These are phyloP conservation scores for Rhexocercosporidium sp. DNA, from an alignment of 2,329 filamentous ascomycete species.

Conservation along the genomic window DNA sequence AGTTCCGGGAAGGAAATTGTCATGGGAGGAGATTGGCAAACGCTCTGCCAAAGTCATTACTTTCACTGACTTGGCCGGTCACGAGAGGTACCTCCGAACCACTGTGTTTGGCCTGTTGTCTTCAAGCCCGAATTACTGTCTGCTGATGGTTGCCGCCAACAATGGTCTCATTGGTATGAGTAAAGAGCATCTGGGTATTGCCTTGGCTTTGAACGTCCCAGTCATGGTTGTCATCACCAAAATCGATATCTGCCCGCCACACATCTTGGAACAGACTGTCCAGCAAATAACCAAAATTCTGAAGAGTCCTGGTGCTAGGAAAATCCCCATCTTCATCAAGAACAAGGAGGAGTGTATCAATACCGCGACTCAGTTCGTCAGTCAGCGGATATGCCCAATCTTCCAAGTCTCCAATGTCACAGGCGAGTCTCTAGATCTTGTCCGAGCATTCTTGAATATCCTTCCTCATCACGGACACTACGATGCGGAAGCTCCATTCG, in stretches of 20 bases:
- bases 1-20: slow-evolving; percentile 82
- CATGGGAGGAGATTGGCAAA: slow-evolving; percentile 97
- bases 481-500: slow-evolving; percentile 84
- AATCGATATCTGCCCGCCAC: slow-evolving; percentile 96
- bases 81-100: slow-evolving; percentile 92
- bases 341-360: slow-evolving; percentile 90
- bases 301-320: slow-evolving; percentile 89
- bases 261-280: slow-evolving; percentile 93
- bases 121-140: slow-evolving; percentile 94
- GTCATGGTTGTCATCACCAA: slow-evolving; percentile 99
- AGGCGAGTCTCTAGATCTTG: slow-evolving; percentile 85
- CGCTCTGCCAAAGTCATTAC: slow-evolving; percentile 95
- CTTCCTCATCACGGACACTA: slow-evolving; percentile 94
- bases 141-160: slow-evolving; percentile 98
- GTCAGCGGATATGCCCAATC: slow-evolving; percentile 91
- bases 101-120: slow-evolving; percentile 95
- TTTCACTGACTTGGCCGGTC: slow-evolving; percentile 93
- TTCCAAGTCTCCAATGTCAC: slow-evolving; percentile 99
- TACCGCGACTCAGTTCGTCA: slow-evolving; percentile 95
- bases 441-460: slow-evolving; percentile 93
- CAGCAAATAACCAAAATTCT: slow-evolving; percentile 90
- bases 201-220: slow-evolving; percentile 90
- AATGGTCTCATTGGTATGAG: slow-evolving; percentile 98
- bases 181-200: slow-evolving; percentile 96
- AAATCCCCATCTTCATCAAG: slow-evolving; percentile 96